Base-by-base conservation (phyloP, 2,329 filamentous ascomycete genomes). In the Talaromyces sp. region DNA sequence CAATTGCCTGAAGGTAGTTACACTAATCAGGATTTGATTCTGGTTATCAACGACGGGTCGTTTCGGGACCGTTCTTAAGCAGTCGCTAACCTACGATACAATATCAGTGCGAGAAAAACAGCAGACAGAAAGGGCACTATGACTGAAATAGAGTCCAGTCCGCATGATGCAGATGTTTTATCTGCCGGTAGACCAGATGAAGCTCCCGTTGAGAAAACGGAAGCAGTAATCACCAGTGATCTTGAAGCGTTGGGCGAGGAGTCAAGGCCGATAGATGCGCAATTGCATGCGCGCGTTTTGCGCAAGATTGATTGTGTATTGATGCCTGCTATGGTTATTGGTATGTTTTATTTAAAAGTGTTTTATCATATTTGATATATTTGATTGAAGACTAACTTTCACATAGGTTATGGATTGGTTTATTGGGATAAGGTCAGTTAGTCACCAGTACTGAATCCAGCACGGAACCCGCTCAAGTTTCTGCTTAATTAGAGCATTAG, bases 241-340 rank as follows among this genome's bases (percentile, higher is more conserved):
- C 8, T 52, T 39, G 48, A 52, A 28, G 35, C 48, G 19, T 17
- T 56, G 33, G 41, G 40, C 5, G 53, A 56, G 13, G 35, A 46
- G 17, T n/a, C 53, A 15, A 37, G 53, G 5, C 19, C 17, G 19
- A 13, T 56, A 33, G 54, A 56, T 56, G 19, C 21, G 2, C 21
- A 45, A 37, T 40, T 56, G 13, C 21, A 56, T n/a, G 21, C 41
- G 17, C 78, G 81, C 48, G 84, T 86, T 8, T 71, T 88, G 22
- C 76, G 82, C 50, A 89, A 88, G 73, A 87, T 88, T 53, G 86
- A 89, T 64, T 72, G 77, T 62, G 86, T 86, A 61, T 71, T 89
- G 46, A 87, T 89, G 35, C 87, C 87, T 0, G 80, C 83, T 11
- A 89, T 89, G 86, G 77, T 81, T 21, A 65, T 85, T 64, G 81